Percentiles rank a stretch among this genome's conserved stretches.
These are phyloP conservation scores for Phialophora chinensis DNA, from an alignment of 2,329 filamentous ascomycete genomes.

Conservation along the genomic window DNA sequence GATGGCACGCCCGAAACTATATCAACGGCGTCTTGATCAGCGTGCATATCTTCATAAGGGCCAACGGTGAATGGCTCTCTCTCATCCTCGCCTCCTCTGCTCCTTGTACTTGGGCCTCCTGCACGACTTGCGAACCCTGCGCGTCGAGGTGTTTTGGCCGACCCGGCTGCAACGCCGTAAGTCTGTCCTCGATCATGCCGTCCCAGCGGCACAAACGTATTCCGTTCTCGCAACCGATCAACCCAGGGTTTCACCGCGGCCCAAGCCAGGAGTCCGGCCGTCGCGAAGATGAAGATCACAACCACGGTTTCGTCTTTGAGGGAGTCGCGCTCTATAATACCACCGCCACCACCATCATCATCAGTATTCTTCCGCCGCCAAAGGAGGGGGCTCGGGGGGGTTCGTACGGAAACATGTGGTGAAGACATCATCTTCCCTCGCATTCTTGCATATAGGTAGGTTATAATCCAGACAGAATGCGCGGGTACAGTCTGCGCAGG, in stretches of 20 bases:
- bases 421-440: constrained; percentile 67
- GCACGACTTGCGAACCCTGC: background rate
- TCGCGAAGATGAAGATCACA: constrained; percentile 69
- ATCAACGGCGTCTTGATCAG: constrained; percentile 28
- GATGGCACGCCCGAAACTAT: constrained; percentile 24
- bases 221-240: constrained; percentile 29
- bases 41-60: constrained; percentile 18
- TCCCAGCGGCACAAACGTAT: constrained; percentile 21
- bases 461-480: constrained; percentile 70
- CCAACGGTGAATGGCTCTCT: background rate
- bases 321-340: constrained; percentile 64
- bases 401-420: constrained; percentile 69
- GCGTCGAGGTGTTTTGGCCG: background rate
- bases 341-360: background rate
- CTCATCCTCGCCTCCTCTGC: background rate
- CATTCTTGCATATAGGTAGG: constrained; percentile 64
- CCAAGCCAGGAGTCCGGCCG: constrained; percentile 65
- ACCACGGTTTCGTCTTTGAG: constrained; percentile 70
- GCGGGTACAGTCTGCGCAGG: constrained; percentile 71
- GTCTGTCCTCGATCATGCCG: constrained; percentile 18
- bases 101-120: constrained; percentile 1
- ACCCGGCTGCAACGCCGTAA: background rate
- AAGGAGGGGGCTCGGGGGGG: background rate
- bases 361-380: background rate
- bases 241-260: constrained; percentile 61